Evolutionary conservation across 306 rosid genomes (phyloP).

Genomic region (Pachyrhizus erosus): DNA sequence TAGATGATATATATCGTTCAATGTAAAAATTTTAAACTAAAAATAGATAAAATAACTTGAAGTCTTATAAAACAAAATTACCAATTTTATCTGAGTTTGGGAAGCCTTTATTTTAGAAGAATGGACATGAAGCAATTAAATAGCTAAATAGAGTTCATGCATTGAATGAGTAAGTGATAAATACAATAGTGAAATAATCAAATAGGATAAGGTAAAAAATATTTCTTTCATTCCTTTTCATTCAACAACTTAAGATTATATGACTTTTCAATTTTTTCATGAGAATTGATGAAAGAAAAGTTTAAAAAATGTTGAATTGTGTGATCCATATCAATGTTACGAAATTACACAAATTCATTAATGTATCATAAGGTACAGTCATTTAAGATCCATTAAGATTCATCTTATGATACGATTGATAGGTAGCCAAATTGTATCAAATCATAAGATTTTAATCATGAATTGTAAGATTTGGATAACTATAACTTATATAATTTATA

Average conservation of each 20-base stretch:
- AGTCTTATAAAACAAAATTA: background rate
- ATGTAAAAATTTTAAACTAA: background rate
- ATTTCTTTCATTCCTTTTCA: background rate
- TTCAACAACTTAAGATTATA: background rate
- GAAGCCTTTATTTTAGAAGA: background rate
- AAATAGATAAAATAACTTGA: background rate
- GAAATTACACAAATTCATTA: background rate
- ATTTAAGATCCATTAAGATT: too few relatives aligned
- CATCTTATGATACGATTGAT: background rate
- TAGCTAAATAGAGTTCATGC: background rate
- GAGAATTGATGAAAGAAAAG: too few relatives aligned
- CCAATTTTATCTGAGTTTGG: background rate
- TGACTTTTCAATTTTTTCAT: background rate
- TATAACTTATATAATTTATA: too few relatives aligned
- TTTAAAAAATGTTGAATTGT: too few relatives aligned
- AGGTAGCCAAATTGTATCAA: too few relatives aligned
- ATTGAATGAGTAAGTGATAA: background rate
- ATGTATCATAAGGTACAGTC: background rate
- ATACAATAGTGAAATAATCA: background rate
- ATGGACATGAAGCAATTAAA: background rate
- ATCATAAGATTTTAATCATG: too few relatives aligned
- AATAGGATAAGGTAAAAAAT: background rate
- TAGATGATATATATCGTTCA: too few relatives aligned
- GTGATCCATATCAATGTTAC: background rate
- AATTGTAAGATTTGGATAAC: too few relatives aligned